phyloP scores from a whole-genome alignment of 805 yeast species.

The Candida orba region DNA sequence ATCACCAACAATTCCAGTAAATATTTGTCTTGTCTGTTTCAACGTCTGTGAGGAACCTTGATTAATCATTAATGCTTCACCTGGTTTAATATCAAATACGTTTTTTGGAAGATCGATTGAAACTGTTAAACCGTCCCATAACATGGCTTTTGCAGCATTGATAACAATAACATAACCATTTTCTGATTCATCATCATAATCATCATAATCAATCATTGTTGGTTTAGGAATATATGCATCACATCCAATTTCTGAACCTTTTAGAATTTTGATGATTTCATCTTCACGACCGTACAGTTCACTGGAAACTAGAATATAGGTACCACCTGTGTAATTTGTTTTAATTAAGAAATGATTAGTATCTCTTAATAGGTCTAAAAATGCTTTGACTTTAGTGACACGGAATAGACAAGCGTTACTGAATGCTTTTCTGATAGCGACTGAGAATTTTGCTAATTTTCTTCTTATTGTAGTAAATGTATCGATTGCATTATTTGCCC shows the following conservation, averaged over 20 bases:
- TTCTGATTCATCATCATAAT: constrained; percentile 24
- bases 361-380: constrained; percentile 52
- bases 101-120: constrained; percentile 38
- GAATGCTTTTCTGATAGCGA: constrained; percentile 58
- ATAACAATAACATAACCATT: constrained; percentile 62
- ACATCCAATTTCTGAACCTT: constrained; percentile 45
- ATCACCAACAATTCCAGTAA: constrained; percentile 51
- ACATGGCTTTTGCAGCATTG: constrained; percentile 75
- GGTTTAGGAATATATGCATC: constrained; percentile 30
- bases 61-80: constrained; percentile 59
- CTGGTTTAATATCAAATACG: constrained; percentile 51
- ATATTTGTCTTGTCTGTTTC: constrained; percentile 46
- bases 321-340: constrained; percentile 66
- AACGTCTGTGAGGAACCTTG: constrained; percentile 61
- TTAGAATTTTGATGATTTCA: constrained; percentile 37
- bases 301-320: constrained; percentile 70
- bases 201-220: constrained; percentile 14
- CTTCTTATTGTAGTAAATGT: constrained; percentile 72
- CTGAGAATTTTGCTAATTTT: constrained; percentile 71
- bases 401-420: constrained; percentile 65
- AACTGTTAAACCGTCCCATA: constrained; percentile 82
- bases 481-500: constrained; percentile 54
- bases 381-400: constrained; percentile 40
- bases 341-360: constrained; percentile 71
- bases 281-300: constrained; percentile 33